A percentile compares a stretch with the other conserved stretches of the same genome.
Evolutionary conservation across 257 asterid genomes (phyloP).

Genomic region (Solanum rostratum): DNA sequence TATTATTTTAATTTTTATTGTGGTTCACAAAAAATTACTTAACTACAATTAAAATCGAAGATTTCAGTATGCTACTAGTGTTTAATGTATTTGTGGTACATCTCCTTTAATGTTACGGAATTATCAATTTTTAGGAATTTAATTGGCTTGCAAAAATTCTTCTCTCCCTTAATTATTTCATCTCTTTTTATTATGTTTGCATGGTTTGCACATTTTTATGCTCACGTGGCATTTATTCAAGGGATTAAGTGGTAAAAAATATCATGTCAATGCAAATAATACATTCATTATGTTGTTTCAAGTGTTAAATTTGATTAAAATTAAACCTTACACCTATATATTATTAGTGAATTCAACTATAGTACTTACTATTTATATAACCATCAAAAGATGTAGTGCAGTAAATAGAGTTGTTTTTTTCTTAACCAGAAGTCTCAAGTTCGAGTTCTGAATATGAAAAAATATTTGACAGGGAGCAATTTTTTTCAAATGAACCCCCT

Average conservation of each 20-base stretch:
- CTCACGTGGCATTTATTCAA: not conserved
- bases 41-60: not conserved
- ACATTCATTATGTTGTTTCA: not conserved
- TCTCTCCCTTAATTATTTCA: not conserved
- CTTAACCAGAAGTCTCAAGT: too few species aligned
- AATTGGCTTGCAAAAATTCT: not conserved
- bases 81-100: not conserved
- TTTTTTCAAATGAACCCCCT: accelerated
- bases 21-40: not conserved
- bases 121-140: not conserved
- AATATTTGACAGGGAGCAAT: too few species aligned
- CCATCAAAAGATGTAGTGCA: too few species aligned
- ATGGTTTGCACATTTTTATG: not conserved
- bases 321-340: not conserved
- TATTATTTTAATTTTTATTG: not conserved
- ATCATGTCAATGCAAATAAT: not conserved
- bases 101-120: not conserved
- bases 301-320: not conserved
- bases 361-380: too few species aligned
- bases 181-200: too few species aligned
- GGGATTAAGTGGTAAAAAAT: not conserved
- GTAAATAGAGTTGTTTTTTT: too few species aligned
- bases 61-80: not conserved
- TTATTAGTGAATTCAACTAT: not conserved
- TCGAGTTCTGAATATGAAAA: too few species aligned